These are phyloP conservation scores for Pythium coloratum DNA, from an alignment of 352 stramenopile genomes.

Conservation along the genomic window DNA sequence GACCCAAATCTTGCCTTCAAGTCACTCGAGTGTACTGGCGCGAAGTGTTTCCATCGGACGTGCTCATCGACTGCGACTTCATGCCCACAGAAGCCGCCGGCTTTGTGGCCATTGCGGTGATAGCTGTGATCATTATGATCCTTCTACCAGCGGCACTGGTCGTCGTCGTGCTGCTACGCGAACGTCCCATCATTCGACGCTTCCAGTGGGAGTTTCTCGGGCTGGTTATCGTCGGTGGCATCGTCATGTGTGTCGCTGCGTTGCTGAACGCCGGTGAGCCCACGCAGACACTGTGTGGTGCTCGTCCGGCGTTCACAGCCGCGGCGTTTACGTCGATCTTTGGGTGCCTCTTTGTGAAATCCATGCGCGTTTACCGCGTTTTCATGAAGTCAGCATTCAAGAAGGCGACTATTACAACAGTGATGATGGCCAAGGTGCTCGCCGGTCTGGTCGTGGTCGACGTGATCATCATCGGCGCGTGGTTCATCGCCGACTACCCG, in stretches of 20 bases:
- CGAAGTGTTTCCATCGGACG: constrained; percentile 19
- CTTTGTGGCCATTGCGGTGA: not conserved
- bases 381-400: constrained; percentile 39
- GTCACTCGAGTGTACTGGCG: constrained; percentile 40
- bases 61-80: constrained; percentile 38
- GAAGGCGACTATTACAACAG: constrained; percentile 20
- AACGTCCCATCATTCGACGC: constrained; percentile 36
- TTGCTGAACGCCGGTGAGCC: constrained; percentile 29
- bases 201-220: constrained; percentile 39
- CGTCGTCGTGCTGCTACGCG: constrained; percentile 33
- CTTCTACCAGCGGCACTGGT: constrained; percentile 11
- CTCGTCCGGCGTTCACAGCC: constrained; percentile 25
- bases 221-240: constrained; percentile 31
- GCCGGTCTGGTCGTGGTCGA: constrained; percentile 26
- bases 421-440: constrained; percentile 28
- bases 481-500: constrained; percentile 32
- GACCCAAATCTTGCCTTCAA: constrained; percentile 6
- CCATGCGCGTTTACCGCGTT: constrained; percentile 41
- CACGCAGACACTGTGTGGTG: constrained; percentile 20
- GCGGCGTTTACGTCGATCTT: constrained; percentile 37
- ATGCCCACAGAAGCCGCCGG: constrained; percentile 23
- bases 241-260: constrained; percentile 28
- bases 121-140: not conserved
- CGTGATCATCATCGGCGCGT: constrained; percentile 28
- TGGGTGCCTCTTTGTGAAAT: constrained; percentile 35